Evolutionary conservation across 2,329 filamentous ascomycete species (phyloP), one percentile per base, ranked within the genome.

Genomic region (Thielaviopsis populi): DNA sequence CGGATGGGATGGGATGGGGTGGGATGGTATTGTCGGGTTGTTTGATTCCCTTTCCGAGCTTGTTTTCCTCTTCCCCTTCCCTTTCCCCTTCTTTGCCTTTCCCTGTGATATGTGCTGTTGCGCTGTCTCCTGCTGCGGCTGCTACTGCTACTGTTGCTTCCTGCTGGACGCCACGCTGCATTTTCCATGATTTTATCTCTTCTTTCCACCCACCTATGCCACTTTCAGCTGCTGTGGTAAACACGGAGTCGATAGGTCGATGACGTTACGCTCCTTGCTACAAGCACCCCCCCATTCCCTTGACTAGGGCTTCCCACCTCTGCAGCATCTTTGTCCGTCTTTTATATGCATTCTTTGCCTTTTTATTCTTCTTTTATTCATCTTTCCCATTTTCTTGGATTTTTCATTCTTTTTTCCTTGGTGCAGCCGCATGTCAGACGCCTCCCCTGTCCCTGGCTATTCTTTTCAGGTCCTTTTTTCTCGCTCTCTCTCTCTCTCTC

Each of bases 161-260:
- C n/a, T 24, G 33, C 10, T 37, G 5, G 33, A 37, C 33, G 33
- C 5, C 33, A 8, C 42, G 4, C n/a, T 17, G 22, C 5, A n/a
- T 56, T 56, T 56, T 56, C 13, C 50, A 5, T 56, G 15, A 56
- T 56, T 56, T 56, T 56, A 56, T 56, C 50, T 8, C 30, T 56
- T 56, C 50, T 33, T 27, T 56, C 50, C 17, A 33, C 27, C n/a
- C n/a, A 15, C 46, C 50, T 56, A 37, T 56, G 50, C 50, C 50
- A 56, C 42, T 56, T 56, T 56, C 50, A 56, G 50, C 50, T 56
- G 24, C 50, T 56, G 50, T 56, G 50, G 50, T 56, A 56, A 56
- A 46, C 33, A 56, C 50, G 50, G 50, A 33, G 50, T 56, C 10
- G 50, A 56, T 56, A 37, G n/a, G 50, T 56, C 50, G 50, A 56